Evolutionary conservation across 352 stramenopile genomes (phyloP).

Genomic region (Salisapilia sapeloensis): DNA sequence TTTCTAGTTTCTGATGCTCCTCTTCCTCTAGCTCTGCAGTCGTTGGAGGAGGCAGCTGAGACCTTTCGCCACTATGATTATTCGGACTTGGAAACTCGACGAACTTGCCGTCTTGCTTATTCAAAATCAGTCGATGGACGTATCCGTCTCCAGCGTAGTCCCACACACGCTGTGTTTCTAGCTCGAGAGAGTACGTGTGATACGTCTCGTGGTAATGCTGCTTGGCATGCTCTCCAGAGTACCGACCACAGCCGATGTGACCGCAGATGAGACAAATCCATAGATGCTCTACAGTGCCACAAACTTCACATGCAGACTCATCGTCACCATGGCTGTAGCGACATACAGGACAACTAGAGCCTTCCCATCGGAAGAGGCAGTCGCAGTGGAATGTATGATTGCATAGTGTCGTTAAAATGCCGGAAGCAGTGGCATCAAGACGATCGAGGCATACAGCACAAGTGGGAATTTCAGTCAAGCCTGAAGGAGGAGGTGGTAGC

Average conservation of each 20-base stretch:
- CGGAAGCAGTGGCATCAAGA: conserved; percentile 67
- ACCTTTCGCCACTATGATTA: conserved; percentile 42
- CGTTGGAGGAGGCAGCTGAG: conserved; percentile 40
- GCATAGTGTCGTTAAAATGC: conserved; percentile 93
- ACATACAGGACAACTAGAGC: conserved; percentile 92
- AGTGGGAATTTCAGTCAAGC: conserved; percentile 79
- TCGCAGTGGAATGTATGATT: conserved; percentile 98
- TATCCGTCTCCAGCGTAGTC: conserved; percentile 88
- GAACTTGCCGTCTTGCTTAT: conserved; percentile 89
- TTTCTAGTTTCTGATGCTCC: conserved; percentile 91
- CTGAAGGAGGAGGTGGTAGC: conserved; percentile 37
- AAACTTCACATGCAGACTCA: conserved; percentile 87
- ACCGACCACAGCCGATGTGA: conserved; percentile 91
- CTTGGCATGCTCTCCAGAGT: conserved; percentile 89
- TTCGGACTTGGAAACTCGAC: conserved; percentile 89
- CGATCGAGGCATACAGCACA: conserved; percentile 87
- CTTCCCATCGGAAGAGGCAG: conserved; percentile 90
- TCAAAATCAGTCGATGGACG: conserved; percentile 75
- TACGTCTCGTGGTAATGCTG: conserved; percentile 86
- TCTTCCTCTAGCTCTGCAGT: conserved; percentile 80
- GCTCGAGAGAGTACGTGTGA: conserved; percentile 92
- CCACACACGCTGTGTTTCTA: conserved; percentile 92
- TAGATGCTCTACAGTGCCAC: conserved; percentile 85
- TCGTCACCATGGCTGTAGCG: conserved; percentile 92
- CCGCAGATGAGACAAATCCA: conserved; percentile 96